These are phyloP conservation scores for Melaleuca alternifolia DNA, from an alignment of 345 rosid genomes.

Conservation along the genomic window DNA sequence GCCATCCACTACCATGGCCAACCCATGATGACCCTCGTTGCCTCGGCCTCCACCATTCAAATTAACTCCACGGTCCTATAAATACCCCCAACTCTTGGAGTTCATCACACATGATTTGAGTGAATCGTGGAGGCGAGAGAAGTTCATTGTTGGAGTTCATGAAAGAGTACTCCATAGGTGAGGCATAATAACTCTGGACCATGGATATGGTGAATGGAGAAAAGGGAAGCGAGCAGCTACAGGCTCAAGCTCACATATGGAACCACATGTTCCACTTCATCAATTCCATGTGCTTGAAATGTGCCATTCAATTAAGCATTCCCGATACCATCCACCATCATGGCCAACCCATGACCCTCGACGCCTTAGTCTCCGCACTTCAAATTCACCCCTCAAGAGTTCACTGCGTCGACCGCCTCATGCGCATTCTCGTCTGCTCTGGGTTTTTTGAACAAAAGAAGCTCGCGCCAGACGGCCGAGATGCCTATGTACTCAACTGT, in stretches of 20 bases:
- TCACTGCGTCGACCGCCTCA: constrained; percentile 6
- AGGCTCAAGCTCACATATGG: constrained; percentile 21
- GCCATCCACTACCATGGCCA: too few relatives aligned
- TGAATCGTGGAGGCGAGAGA: too few relatives aligned
- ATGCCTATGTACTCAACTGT: constrained; percentile 8
- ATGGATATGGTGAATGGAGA: neutral
- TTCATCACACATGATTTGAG: too few relatives aligned
- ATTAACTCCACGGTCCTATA: too few relatives aligned
- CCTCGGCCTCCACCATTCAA: too few relatives aligned
- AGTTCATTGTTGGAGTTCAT: neutral
- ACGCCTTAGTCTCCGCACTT: constrained; percentile 6
- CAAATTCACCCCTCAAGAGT: constrained; percentile 7
- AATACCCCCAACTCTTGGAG: too few relatives aligned
- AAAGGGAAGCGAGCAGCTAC: neutral
- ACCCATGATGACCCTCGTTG: too few relatives aligned
- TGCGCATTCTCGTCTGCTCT: constrained; percentile 20
- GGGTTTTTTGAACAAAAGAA: constrained; percentile 14
- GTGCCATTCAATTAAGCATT: constrained; percentile 27
- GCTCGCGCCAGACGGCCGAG: neutral
- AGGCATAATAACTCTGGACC: neutral
- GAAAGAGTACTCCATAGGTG: neutral
- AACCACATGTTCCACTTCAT: constrained; percentile 4
- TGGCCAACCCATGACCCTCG: constrained; percentile 20
- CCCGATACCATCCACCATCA: constrained; percentile 29
- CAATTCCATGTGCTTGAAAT: constrained; percentile 27